Evolutionary conservation across 2,329 filamentous ascomycete genomes (phyloP), one percentile per base, ranked within the genome.

Genomic region (Xylaria sp.): DNA sequence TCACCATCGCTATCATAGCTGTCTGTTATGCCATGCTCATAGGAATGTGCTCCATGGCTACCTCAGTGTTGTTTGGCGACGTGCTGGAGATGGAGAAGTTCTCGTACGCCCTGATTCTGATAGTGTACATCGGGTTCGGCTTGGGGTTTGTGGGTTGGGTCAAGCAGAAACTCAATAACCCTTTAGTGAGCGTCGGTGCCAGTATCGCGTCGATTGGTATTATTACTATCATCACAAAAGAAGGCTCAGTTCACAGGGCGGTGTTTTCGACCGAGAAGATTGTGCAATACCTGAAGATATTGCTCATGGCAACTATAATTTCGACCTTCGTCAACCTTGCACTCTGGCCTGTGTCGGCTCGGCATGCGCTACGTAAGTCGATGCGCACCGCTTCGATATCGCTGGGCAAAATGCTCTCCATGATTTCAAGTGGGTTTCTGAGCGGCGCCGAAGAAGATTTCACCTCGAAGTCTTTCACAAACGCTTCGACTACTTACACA

Each of bases 221-320:
- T 72, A 97, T 98, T 77, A 94, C 92, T 2, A 89, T 97, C 55
- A 84, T 98, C 70, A 97, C 95, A 12, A 97, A 97, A 81, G 95
- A 98, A 80, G 94, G 94, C 60, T 90, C 94, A 2, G 90, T 98
- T 0, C 93, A 97, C 75, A 90, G 88, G 41, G 93, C 92, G 6
- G 90, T 91, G 62, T 94, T 97, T 76, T 94, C 92, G 0, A 89
- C 92, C 74, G 89, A 89, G 68, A 97, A 97, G 80, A 91, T 97
- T 61, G 84, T 90, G 0, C 93, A 97, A 79, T 90, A 95, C 32
- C 82, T 96, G 75, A 93, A 94, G 79, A 94, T 97, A 87, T 86
- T 97, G 55, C 80, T 92, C n/a, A 89, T 95, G 82, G 94, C 92
- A 37, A 91, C 95, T 39, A 80, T 87, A 20, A 89, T 89, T 66